Percentiles rank a stretch among this genome's conserved stretches.
phyloP scores from a whole-genome alignment of 2,329 filamentous ascomycete genomes.

The Trichoderma sp. region DNA sequence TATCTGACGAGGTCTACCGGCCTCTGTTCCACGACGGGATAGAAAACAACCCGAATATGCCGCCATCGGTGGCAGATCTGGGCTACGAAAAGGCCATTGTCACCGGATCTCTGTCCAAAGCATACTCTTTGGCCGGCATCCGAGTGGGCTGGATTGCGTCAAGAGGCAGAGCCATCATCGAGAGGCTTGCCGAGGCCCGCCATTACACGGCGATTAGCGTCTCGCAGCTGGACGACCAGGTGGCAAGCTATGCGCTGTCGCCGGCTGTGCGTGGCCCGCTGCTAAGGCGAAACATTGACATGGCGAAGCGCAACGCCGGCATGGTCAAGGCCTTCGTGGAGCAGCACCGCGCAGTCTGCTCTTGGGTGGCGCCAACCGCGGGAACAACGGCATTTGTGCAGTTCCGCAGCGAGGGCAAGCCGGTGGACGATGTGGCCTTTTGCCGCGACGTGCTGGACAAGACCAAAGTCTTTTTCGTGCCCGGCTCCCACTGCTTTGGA shows the following conservation, averaged over 20 bases:
- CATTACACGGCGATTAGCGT: conserved; percentile 89
- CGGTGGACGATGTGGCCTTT: conserved; percentile 73
- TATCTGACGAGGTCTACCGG: conserved; percentile 82
- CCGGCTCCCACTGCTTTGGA: conserved; percentile 76
- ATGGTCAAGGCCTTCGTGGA: conserved; percentile 70
- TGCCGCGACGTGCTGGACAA: conserved; percentile 69
- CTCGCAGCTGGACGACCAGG: conserved; percentile 77
- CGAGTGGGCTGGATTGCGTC: conserved; percentile 83
- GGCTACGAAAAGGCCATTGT: conserved; percentile 72
- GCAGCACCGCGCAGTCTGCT: conserved; percentile 64
- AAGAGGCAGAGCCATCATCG: conserved; percentile 63
- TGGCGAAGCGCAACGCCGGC: conserved; percentile 69
- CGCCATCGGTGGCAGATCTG: conserved; percentile 68
- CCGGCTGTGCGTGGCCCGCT: conserved; percentile 45
- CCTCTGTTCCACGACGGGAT: conserved; percentile 73
- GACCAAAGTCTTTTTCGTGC: conserved; percentile 74
- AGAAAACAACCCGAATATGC: conserved; percentile 46
- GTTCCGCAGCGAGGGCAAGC: conserved; percentile 63
- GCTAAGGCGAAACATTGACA: conserved; percentile 58
- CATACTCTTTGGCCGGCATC: conserved; percentile 80
- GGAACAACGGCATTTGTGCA: conserved; percentile 80
- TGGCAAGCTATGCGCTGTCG: conserved; percentile 75
- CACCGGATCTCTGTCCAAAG: conserved; percentile 84
- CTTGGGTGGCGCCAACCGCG: conserved; percentile 74
- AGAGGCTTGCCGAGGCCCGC: conserved; percentile 64